Percentiles rank a stretch among this genome's conserved stretches.
Evolutionary conservation across 305 asterid genomes (phyloP).

Genomic region (Fraxinus albicans): DNA sequence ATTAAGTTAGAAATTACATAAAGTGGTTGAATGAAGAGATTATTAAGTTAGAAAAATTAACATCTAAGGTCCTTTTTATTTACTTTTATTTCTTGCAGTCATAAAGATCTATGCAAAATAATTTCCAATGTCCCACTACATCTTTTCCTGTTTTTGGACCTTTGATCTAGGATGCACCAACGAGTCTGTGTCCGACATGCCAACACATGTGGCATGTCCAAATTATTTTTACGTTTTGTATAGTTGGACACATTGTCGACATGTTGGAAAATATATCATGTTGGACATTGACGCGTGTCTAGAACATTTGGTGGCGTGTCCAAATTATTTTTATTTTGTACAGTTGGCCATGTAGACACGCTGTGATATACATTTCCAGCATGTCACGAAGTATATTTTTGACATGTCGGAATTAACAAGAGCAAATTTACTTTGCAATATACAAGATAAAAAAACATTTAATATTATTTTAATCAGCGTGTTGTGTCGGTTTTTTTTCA

Average conservation of each 20-base stretch:
- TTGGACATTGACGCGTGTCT: background rate
- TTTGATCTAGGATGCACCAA: background rate
- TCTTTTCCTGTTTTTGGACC: background rate
- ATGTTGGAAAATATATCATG: background rate
- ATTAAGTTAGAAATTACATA: too few relatives aligned
- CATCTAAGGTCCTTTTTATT: background rate
- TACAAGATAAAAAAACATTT: background rate
- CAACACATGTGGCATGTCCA: background rate
- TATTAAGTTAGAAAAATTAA: background rate
- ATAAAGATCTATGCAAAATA: background rate
- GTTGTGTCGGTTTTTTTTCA: background rate
- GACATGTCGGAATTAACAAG: background rate
- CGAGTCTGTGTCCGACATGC: background rate
- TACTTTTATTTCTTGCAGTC: background rate
- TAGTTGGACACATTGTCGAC: background rate
- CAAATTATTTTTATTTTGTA: background rate
- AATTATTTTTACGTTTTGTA: too few relatives aligned
- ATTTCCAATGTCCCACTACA: background rate
- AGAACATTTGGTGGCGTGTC: background rate
- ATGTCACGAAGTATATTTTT: background rate
- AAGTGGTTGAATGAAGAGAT: too few relatives aligned
- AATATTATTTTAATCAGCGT: background rate
- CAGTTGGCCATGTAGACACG: background rate
- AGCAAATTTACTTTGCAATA: background rate
- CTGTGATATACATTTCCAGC: background rate